Percentiles rank a stretch among this genome's conserved stretches.
These are phyloP conservation scores for Amanita rubescens DNA, from an alignment of 768 basidiomycete species.

Conservation along the genomic window DNA sequence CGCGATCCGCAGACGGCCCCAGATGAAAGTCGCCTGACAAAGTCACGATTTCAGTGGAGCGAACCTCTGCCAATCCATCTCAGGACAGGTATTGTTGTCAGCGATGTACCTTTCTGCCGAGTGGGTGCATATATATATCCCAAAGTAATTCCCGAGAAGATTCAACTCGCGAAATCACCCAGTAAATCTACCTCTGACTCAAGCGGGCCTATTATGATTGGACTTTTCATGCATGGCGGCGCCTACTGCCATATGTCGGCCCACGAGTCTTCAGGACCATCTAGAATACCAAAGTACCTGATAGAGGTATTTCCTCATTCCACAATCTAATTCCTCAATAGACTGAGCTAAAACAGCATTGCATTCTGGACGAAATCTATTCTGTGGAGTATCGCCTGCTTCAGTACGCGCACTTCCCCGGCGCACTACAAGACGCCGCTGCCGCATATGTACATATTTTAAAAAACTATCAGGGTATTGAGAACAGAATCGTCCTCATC, in stretches of 20 bases:
- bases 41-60: constrained; percentile 45
- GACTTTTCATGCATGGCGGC: constrained; percentile 48
- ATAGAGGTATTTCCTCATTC: constrained; percentile 27
- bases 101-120: constrained; percentile 29
- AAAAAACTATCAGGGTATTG: constrained; percentile 18
- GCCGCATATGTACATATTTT: constrained; percentile 44
- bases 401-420: constrained; percentile 48
- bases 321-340: not conserved
- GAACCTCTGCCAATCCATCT: constrained; percentile 32
- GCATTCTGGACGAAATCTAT: constrained; percentile 28
- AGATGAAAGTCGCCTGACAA: constrained; percentile 24
- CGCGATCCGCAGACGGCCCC: constrained; percentile 36
- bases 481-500: constrained; percentile 37
- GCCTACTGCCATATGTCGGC: constrained; percentile 55
- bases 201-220: constrained; percentile 29
- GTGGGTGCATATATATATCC: constrained; percentile 47
- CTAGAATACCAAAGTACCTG: constrained; percentile 39
- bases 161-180: constrained; percentile 2
- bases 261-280: constrained; percentile 40
- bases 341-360: constrained; percentile 15
- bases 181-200: not conserved
- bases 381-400: constrained; percentile 46
- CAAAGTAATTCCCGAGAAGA: constrained; percentile 18
- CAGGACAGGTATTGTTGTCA: constrained; percentile 35
- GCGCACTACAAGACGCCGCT: constrained; percentile 44